Conservation (phyloP, 495 filamentous ascomycete genomes). For the Aspergillus incahuasiensis region DNA sequence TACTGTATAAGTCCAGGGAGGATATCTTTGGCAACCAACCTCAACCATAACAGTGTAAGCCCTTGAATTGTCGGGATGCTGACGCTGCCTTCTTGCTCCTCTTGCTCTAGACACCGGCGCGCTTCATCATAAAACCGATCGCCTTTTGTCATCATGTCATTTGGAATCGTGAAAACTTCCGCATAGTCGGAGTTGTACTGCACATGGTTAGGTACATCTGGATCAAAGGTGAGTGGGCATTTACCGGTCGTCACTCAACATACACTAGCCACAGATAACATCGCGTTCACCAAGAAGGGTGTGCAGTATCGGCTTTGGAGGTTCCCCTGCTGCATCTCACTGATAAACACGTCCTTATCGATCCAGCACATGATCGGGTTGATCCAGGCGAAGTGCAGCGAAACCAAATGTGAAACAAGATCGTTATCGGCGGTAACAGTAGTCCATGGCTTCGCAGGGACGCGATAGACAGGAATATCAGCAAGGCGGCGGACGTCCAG, state of each 20-base stretch:
- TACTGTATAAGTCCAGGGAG: background rate
- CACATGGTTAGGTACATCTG: constrained; percentile 1
- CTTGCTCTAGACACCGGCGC: constrained; percentile 17
- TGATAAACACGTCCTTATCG: constrained; percentile 38
- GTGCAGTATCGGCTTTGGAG: constrained; percentile 34
- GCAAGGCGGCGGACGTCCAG: constrained; percentile 23
- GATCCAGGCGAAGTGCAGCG: constrained; percentile 42
- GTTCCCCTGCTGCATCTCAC: constrained; percentile 33
- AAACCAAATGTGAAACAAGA: constrained; percentile 45
- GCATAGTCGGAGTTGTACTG: constrained; percentile 28
- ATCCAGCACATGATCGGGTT: constrained; percentile 39
- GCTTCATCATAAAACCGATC: constrained; percentile 26
- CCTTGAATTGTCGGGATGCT: constrained; percentile 24
- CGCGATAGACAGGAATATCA: constrained; percentile 24
- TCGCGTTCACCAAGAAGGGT: constrained; percentile 43
- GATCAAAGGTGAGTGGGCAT: background rate
- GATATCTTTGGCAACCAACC: constrained; percentile 4
- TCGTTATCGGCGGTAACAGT: constrained; percentile 40
- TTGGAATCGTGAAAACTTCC: constrained; percentile 21
- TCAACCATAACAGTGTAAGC: constrained; percentile 15
- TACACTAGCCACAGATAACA: constrained; percentile 35
- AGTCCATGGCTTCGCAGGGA: constrained; percentile 45
- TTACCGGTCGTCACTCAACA: background rate
- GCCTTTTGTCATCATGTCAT: constrained; percentile 19
- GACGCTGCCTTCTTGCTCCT: constrained; percentile 13